phyloP scores from a whole-genome alignment of 129 eudicot species.

The Flaveria ramosissima region DNA sequence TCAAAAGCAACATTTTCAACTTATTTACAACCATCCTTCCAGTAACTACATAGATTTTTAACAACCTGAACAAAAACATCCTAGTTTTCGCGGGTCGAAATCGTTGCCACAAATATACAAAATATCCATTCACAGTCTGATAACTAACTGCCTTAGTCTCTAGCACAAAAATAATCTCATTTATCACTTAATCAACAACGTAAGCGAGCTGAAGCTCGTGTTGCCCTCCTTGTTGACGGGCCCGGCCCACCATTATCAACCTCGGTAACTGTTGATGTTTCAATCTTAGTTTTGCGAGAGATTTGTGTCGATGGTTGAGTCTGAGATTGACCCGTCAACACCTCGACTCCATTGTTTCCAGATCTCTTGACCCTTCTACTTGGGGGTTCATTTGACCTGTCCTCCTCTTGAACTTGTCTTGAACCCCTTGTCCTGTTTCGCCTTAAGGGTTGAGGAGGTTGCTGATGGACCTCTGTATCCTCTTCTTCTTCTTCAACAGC shows the following conservation, averaged over 20 bases:
- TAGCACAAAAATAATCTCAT: background rate
- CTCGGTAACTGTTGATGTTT: conserved; percentile 22
- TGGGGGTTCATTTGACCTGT: conserved; percentile 4
- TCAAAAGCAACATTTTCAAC: background rate
- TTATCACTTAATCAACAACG: conserved; percentile 16
- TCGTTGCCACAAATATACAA: conserved; percentile 19
- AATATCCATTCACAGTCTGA: conserved; percentile 4
- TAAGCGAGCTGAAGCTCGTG: conserved; percentile 52
- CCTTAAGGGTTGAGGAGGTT: conserved; percentile 29
- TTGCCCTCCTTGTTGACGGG: conserved; percentile 44
- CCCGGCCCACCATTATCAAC: conserved; percentile 29
- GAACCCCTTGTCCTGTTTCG: conserved; percentile 35
- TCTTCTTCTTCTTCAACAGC: conserved; percentile 40
- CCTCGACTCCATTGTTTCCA: conserved; percentile 25
- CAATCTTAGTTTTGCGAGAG: conserved; percentile 24
- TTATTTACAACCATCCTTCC: conserved; percentile 18
- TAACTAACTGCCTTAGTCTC: background rate
- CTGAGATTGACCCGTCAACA: conserved; percentile 30
- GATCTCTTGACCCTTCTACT: conserved; percentile 22
- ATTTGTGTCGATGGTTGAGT: conserved; percentile 31
- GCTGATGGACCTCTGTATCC: conserved; percentile 30
- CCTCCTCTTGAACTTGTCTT: conserved; percentile 32
- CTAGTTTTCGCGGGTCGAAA: conserved; percentile 12
- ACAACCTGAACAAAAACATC: background rate
- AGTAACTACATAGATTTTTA: background rate